A percentile compares a stretch with the other conserved stretches of the same genome.
Conservation (phyloP, 148 eudicot species). For the Euryodendron excelsum region DNA sequence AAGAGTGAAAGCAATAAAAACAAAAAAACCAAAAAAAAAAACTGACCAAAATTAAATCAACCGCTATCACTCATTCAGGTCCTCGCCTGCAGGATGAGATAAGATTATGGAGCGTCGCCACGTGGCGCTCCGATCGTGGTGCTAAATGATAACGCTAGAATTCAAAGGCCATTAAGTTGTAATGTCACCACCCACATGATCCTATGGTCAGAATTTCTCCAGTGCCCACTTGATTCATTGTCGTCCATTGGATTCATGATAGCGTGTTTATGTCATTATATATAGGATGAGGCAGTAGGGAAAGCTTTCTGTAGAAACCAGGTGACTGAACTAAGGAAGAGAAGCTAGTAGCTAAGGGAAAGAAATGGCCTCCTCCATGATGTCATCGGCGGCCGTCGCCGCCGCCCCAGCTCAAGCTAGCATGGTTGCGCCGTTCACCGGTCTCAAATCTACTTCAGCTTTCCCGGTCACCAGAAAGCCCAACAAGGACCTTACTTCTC, state of each 20-base stretch:
- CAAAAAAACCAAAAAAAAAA: no score
- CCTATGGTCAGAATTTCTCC: conserved; percentile 27
- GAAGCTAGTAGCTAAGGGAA: no score
- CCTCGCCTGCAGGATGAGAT: conserved; percentile 27
- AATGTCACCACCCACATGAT: conserved; percentile 24
- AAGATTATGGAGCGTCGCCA: conserved; percentile 28
- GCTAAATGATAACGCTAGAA: conserved; percentile 13
- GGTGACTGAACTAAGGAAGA: no score
- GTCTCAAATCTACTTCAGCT: conserved; percentile 42
- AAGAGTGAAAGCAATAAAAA: no score
- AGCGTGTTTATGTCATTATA: conserved; percentile 16
- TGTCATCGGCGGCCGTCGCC: conserved; percentile 36
- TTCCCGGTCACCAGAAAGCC: conserved; percentile 43
- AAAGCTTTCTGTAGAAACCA: neutral
- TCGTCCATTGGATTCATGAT: conserved; percentile 2
- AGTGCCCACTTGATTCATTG: conserved; percentile 9
- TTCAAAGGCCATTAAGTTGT: conserved; percentile 15
- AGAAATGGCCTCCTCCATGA: conserved; percentile 43
- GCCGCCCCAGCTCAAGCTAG: conserved; percentile 39
- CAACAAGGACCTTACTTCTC: conserved; percentile 31
- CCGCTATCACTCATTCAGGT: neutral
- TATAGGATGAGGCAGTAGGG: conserved; percentile 18
- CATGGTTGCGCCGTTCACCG: conserved; percentile 54
- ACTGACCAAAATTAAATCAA: no score
- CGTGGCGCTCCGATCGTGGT: conserved; percentile 32